phyloP scores from a whole-genome alignment of 768 basidiomycete species.

The Pisolithus sp. region DNA sequence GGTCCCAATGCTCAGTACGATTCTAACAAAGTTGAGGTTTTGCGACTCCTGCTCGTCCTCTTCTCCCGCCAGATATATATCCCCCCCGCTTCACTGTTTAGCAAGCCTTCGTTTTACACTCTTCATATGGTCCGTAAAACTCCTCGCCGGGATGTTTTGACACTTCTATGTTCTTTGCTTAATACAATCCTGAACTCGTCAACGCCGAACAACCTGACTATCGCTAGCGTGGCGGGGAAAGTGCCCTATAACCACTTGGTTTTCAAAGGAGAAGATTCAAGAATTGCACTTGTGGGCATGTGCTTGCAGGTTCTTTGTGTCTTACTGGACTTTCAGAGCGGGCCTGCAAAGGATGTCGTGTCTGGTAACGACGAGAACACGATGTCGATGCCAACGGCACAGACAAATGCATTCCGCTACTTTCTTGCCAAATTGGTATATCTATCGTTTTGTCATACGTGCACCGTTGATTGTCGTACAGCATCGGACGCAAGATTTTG shows the following conservation, averaged over 20 bases:
- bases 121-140: slow-evolving; percentile 72
- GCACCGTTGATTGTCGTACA: slow-evolving; percentile 26
- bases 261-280: slow-evolving; percentile 81
- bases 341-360: slow-evolving; percentile 53
- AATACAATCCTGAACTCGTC: slow-evolving; percentile 82
- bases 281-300: slow-evolving; percentile 63
- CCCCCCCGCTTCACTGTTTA: slow-evolving; percentile 60
- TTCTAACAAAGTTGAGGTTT: slow-evolving; percentile 79
- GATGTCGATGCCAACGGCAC: slow-evolving; percentile 45
- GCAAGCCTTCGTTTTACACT: slow-evolving; percentile 70
- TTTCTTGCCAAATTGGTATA: slow-evolving; percentile 82
- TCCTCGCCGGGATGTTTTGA: slow-evolving; percentile 78
- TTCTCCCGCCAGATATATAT: slow-evolving; percentile 89
- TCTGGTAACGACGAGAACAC: slow-evolving; percentile 38
- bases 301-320: slow-evolving; percentile 75
- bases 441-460: background rate
- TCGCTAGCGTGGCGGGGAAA: slow-evolving; percentile 68
- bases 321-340: slow-evolving; percentile 77
- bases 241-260: slow-evolving; percentile 87
- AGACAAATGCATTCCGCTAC: slow-evolving; percentile 86
- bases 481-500: slow-evolving; percentile 89
- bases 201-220: slow-evolving; percentile 41
- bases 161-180: slow-evolving; percentile 85
- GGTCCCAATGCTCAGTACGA: slow-evolving; percentile 61
- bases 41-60: slow-evolving; percentile 81